A percentile compares a stretch with the other conserved stretches of the same genome.
Conservation (phyloP, 495 filamentous ascomycete species). For the Neurospora sp. region DNA sequence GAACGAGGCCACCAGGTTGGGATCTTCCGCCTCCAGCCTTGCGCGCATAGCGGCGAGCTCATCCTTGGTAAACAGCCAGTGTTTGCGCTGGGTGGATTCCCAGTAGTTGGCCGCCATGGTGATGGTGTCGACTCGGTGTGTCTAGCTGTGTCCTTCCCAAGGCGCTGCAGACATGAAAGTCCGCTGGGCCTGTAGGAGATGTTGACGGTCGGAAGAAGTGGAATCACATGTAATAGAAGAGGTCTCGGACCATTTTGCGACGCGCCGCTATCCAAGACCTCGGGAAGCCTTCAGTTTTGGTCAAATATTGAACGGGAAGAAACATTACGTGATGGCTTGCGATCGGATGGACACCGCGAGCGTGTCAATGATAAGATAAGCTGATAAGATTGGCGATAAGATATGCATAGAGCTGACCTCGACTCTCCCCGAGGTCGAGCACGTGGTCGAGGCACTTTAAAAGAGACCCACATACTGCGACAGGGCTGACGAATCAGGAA, state of each 20-base stretch:
- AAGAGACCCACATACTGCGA: not conserved
- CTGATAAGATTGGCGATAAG: not conserved
- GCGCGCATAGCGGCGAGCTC: constrained; percentile 63
- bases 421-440: not conserved
- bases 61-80: constrained; percentile 83
- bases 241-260: not conserved
- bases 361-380: not conserved
- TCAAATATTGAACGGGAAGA: not conserved
- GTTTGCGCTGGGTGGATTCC: constrained; percentile 80
- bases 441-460: not conserved
- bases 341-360: not conserved
- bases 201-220: not conserved
- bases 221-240: not conserved
- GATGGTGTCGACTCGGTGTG: not conserved
- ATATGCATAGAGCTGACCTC: not conserved
- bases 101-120: constrained; percentile 94
- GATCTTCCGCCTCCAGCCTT: constrained; percentile 62
- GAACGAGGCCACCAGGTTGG: constrained; percentile 59
- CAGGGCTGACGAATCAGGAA: not conserved
- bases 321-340: not conserved
- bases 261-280: not conserved
- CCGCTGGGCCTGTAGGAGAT: not conserved
- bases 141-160: not conserved
- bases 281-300: not conserved
- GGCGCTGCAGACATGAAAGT: not conserved